Evolutionary conservation across 179 eudicot species (phyloP).

Genomic region (Sideroxylon spinosum): DNA sequence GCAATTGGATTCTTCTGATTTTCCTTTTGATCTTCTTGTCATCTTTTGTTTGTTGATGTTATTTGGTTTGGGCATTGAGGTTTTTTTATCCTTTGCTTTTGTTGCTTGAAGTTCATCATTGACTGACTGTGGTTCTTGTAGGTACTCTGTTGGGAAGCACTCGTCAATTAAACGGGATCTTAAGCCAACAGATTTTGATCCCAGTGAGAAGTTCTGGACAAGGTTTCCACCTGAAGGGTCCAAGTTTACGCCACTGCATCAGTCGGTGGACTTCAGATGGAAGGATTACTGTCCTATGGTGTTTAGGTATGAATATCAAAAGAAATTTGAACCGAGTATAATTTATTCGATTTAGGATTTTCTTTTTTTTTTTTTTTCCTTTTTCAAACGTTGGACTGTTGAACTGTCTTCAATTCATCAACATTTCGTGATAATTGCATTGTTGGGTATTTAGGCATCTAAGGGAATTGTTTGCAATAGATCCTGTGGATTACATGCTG

Average conservation of each 20-base stretch:
- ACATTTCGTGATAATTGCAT: background rate
- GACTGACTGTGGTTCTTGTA: constrained; percentile 24
- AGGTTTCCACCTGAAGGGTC: constrained; percentile 79
- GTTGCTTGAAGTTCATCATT: background rate
- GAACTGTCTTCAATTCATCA: background rate
- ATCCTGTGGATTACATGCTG: constrained; percentile 81
- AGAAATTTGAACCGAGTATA: background rate
- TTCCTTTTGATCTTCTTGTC: background rate
- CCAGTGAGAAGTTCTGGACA: constrained; percentile 75
- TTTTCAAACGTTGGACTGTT: background rate
- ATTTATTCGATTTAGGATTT: background rate
- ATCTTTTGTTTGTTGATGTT: background rate
- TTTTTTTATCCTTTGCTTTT: background rate
- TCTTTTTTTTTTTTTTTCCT: background rate
- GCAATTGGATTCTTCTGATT: background rate
- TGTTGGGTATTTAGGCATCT: constrained; percentile 42
- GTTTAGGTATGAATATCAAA: constrained; percentile 44
- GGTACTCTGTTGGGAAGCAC: constrained; percentile 70
- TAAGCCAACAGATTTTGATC: constrained; percentile 63
- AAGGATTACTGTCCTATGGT: constrained; percentile 61
- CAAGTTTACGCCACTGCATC: constrained; percentile 65
- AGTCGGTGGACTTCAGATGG: constrained; percentile 71
- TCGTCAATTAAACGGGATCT: constrained; percentile 50
- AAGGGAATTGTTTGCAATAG: constrained; percentile 72
- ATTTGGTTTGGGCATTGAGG: too few species aligned